Base-by-base conservation (phyloP, 768 basidiomycete genomes). In the Stropharia rugosoannulata region DNA sequence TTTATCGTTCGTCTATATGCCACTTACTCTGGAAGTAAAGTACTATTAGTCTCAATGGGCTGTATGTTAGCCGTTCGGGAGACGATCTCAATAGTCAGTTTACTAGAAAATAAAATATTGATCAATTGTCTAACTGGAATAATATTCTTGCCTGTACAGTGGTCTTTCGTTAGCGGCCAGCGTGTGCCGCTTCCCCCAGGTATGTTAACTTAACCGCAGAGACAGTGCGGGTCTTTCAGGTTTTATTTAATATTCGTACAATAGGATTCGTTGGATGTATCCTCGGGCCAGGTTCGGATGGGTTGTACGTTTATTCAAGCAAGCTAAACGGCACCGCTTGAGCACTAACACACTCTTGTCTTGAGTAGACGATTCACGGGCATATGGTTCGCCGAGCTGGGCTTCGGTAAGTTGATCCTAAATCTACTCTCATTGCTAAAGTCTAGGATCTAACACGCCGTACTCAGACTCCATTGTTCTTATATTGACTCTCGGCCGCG, bases 361-460 rank as follows among this genome's bases (percentile, higher is more conserved):
- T 5, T 11, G 13, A n/a, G 5, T 35, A 57, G 55, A 22, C 55
- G 55, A 6, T 57, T 57, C 19, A 29, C 49, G 11, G 27, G 48
- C 32, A 51, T 41, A 51, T 57, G 55, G 55, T 29, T 57, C 18
- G 55, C 55, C 2, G 49, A 57, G 43, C 32, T 57, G 22, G 42
- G 38, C 6, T 57, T 57, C 27, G 55, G 55, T 57, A 45, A n/a
- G 22, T 9, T 8, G 4, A 10, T 11, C 16, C 19, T 18, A 22
- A 13, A 41, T n/a, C 22, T 22, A 22, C 22, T 22, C 22, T 22
- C 22, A 22, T 22, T 22, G 22, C 4, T 22, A 22, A 22, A 22
- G 4, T 22, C 4, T 22, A 22, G 22, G 22, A 22, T 22, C 22
- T 22, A 22, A 22, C 22, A 22, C 22, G 1, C 29, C 5, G 9